Evolutionary conservation across 1,284 basidiomycete species (phyloP), one percentile per base, ranked within the genome.

Genomic region (Tremellales sp.): DNA sequence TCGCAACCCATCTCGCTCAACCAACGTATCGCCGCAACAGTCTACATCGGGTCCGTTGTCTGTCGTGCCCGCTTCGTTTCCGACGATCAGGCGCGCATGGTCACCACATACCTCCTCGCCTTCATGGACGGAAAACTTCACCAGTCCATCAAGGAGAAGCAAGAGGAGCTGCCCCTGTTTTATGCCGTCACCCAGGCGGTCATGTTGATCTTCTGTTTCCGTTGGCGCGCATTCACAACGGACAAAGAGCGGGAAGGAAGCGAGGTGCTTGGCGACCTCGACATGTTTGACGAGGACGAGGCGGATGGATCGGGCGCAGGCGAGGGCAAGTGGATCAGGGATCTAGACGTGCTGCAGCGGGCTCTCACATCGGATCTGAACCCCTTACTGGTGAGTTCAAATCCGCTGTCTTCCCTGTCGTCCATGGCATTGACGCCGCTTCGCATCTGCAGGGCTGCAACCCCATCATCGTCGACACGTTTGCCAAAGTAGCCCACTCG

Each of bases 201-300:
- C 5, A 95, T 99, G 70, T 80, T 98, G 61, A 91, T 98, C 54
- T 99, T 98, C 71, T 98, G 95, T 72, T 99, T 98, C 76, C 78
- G 94, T 16, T 98, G 93, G 94, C 76, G 89, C 52, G 69, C 69
- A 1, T 61, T 72, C 40, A 24, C 12, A 7, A 25, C 27, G 19
- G 37, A 39, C 9, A 10, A 16, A 31, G 29, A 31, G 10, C 9
- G 37, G 16, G 37, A 39, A 39, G 24, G 22, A 25, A 25, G 22
- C 6, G 37, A 39, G 19, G 37, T 25, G 24, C 35, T 48, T 12
- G 37, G 37, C 10, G 48, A 42, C 14, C 24, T 44, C 19, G 26
- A 27, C 24, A 38, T 38, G 14, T 32, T 27, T 16, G 26, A 40
- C 31, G 35, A 36, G 22, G 47, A 47, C 40, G 51, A 51, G 35